phyloP scores from a whole-genome alignment of 148 eudicot species.

The Rhododendron henanense region DNA sequence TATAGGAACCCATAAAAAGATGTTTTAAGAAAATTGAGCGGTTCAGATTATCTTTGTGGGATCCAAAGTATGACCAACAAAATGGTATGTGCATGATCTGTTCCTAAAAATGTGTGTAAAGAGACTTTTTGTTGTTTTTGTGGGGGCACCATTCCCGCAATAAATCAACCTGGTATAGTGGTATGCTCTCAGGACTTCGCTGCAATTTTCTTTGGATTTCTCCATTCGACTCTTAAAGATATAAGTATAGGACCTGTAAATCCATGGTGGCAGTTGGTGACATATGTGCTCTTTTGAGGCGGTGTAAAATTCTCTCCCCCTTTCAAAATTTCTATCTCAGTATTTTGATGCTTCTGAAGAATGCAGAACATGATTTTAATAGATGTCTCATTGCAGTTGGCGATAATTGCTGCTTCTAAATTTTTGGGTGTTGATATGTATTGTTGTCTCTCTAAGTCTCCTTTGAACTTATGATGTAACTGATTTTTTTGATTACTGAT shows the following conservation, averaged over 20 bases:
- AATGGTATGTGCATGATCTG: not conserved
- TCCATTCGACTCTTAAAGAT: not conserved
- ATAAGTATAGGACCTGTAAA: not conserved
- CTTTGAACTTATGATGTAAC: not conserved
- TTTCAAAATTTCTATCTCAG: not conserved
- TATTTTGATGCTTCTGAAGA: not conserved
- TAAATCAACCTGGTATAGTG: not conserved
- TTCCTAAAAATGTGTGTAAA: not conserved
- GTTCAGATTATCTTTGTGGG: not conserved
- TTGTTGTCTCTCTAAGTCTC: not conserved
- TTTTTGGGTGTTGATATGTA: not conserved
- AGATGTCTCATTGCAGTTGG: not conserved
- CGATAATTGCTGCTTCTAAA: not conserved
- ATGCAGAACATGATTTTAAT: not conserved
- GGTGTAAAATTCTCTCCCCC: not conserved
- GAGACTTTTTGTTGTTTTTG: not conserved
- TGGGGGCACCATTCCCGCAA: not conserved
- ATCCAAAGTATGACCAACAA: not conserved
- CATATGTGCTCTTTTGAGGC: not conserved
- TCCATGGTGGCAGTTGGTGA: not conserved
- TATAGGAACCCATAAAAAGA: not conserved
- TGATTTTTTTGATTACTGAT: not conserved
- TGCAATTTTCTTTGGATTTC: not conserved
- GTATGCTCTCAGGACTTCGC: not conserved
- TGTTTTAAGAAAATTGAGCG: not conserved